A percentile compares a stretch with the other conserved stretches of the same genome.
Evolutionary conservation across 2,329 filamentous ascomycete genomes (phyloP).

Genomic region (Alternaria infectoria): DNA sequence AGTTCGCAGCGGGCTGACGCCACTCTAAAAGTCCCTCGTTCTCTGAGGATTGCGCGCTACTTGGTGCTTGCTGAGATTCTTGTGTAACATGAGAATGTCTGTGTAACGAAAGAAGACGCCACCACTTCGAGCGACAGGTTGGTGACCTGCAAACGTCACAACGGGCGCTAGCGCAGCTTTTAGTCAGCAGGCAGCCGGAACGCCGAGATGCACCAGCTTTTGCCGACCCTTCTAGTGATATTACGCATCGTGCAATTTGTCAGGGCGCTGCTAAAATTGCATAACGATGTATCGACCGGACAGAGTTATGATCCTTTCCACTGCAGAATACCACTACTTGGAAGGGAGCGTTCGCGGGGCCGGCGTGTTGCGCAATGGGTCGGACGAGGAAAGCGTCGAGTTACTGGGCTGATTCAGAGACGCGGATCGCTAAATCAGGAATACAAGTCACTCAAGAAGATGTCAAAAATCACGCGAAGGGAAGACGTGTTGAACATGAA

Average conservation of each 20-base stretch:
- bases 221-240: background rate
- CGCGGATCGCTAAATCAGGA: too few relatives aligned
- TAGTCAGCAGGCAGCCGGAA: conserved; percentile 6
- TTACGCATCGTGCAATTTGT: background rate
- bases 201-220: background rate
- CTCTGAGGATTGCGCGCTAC: background rate
- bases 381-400: too few relatives aligned
- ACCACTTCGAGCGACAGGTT: background rate
- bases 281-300: too few relatives aligned
- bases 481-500: background rate
- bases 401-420: too few relatives aligned
- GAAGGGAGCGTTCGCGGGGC: too few relatives aligned
- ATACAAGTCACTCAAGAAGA: too few relatives aligned
- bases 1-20: background rate
- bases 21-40: background rate
- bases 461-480: too few relatives aligned
- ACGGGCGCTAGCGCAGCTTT: background rate
- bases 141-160: background rate
- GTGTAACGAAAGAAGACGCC: background rate
- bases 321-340: too few relatives aligned
- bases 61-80: background rate
- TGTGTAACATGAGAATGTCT: background rate
- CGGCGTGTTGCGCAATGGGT: too few relatives aligned
- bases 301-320: too few relatives aligned
- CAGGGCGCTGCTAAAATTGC: background rate